Percentiles rank a stretch among this genome's conserved stretches.
phyloP scores from a whole-genome alignment of 208 protist genomes.

The Blechomonas ayalai region DNA sequence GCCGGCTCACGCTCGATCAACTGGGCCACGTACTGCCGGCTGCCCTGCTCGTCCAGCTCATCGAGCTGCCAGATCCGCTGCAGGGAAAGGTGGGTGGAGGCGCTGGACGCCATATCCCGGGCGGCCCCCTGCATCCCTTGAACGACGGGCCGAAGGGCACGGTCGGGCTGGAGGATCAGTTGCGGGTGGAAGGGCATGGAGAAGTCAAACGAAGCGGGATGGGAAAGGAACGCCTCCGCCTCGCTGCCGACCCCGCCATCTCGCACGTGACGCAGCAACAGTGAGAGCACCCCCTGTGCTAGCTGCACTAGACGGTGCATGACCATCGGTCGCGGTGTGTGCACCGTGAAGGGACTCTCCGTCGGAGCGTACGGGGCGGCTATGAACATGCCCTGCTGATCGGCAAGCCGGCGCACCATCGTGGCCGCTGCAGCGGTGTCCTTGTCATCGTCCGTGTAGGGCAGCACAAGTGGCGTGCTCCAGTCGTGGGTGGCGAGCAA shows the following conservation, averaged over 20 bases:
- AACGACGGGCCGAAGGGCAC: conserved; percentile 17
- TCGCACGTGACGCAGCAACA: conserved; percentile 34
- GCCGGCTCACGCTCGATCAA: conserved; percentile 77
- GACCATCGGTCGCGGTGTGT: conserved; percentile 75
- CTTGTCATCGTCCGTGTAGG: conserved; percentile 46
- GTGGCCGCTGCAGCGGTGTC: conserved; percentile 22
- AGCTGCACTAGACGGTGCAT: conserved; percentile 76
- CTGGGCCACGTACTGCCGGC: conserved; percentile 54
- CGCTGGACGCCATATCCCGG: neutral
- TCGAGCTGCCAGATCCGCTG: conserved; percentile 69
- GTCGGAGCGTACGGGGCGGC: conserved; percentile 68
- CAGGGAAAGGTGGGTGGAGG: neutral
- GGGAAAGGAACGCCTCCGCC: conserved; percentile 40
- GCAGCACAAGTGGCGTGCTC: conserved; percentile 62
- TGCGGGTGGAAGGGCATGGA: conserved; percentile 61
- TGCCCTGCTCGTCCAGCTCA: conserved; percentile 51
- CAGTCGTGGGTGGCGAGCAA: conserved; percentile 74
- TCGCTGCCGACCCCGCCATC: conserved; percentile 11
- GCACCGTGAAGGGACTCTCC: conserved; percentile 70
- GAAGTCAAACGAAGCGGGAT: conserved; percentile 61
- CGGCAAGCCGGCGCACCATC: conserved; percentile 41
- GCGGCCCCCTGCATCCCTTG: neutral
- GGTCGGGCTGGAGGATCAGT: conserved; percentile 61
- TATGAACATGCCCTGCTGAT: conserved; percentile 79
- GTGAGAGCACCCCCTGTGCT: conserved; percentile 36